These are phyloP conservation scores for Schwanniomyces yamadae DNA, from an alignment of 805 yeast genomes.

Conservation along the genomic window DNA sequence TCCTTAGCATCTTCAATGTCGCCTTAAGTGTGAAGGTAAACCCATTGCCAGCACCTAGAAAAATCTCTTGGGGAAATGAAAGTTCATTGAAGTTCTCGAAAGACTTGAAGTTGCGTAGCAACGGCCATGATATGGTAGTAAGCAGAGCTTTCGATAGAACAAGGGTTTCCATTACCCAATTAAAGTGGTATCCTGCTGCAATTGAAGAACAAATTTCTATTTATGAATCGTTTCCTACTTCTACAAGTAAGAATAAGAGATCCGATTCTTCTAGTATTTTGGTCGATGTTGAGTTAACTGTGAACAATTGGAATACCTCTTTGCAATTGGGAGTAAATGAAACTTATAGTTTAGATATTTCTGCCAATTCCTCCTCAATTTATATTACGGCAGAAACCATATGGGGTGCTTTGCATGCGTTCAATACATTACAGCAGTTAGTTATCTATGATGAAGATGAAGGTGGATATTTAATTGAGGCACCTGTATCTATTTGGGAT, in stretches of 20 bases:
- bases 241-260: conserved; percentile 1
- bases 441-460: conserved; percentile 25
- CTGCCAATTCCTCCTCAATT: conserved; percentile 11
- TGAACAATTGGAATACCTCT: conserved; percentile 8
- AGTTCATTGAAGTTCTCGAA: conserved; percentile 8
- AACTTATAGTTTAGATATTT: conserved; percentile 25
- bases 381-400: conserved; percentile 28
- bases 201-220: conserved; percentile 22
- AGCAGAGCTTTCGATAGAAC: conserved; percentile 24
- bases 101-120: conserved; percentile 5
- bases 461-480: conserved; percentile 25
- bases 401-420: conserved; percentile 44
- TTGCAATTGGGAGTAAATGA: conserved; percentile 39
- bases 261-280: neutral
- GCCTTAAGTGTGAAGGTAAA: conserved; percentile 15
- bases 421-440: conserved; percentile 40
- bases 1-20: neutral
- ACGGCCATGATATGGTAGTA: conserved; percentile 13
- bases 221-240: conserved; percentile 17
- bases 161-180: conserved; percentile 7
- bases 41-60: conserved; percentile 24
- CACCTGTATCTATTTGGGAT: conserved; percentile 31
- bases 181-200: conserved; percentile 37
- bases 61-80: conserved; percentile 18
- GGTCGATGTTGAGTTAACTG: conserved; percentile 1